A percentile compares a stretch with the other conserved stretches of the same genome.
These are phyloP conservation scores for Rhododendron williamsianum DNA, from an alignment of 148 eudicot genomes.

Conservation along the genomic window DNA sequence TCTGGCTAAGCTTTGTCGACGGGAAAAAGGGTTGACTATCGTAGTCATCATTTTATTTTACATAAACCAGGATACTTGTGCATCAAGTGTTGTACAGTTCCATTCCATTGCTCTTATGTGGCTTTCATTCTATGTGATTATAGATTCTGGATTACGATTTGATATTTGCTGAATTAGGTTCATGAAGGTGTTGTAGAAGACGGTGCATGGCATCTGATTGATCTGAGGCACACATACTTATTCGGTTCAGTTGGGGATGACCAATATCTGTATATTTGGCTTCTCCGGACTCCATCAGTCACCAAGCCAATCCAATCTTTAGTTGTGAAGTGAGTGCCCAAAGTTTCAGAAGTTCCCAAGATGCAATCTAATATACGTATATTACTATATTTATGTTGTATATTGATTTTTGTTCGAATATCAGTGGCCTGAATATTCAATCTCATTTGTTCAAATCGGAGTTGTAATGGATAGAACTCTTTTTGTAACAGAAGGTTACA, in stretches of 20 bases:
- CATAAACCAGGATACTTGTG: no score
- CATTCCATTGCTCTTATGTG: no score
- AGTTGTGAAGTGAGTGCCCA: conserved; percentile 54
- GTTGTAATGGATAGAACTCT: conserved; percentile 11
- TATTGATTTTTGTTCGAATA: not conserved
- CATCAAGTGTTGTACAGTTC: no score
- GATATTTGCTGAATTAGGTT: conserved; percentile 31
- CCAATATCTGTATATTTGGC: conserved; percentile 68
- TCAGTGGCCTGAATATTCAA: not conserved
- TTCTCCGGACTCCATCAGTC: conserved; percentile 57
- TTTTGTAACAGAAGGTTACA: conserved; percentile 14
- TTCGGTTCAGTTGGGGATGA: conserved; percentile 77
- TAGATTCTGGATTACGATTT: not conserved
- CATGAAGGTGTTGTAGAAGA: conserved; percentile 75
- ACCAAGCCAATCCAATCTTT: conserved; percentile 79
- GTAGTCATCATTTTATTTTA: no score
- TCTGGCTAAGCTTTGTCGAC: no score
- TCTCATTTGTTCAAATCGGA: not conserved
- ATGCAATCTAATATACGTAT: not conserved
- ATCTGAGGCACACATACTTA: conserved; percentile 58
- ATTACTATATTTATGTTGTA: not conserved
- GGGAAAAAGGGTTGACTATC: no score
- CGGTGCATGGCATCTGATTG: conserved; percentile 66
- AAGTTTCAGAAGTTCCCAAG: not conserved
- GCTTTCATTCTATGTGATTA: no score